phyloP scores from a whole-genome alignment of 805 yeast genomes.

The Candida awuae region DNA sequence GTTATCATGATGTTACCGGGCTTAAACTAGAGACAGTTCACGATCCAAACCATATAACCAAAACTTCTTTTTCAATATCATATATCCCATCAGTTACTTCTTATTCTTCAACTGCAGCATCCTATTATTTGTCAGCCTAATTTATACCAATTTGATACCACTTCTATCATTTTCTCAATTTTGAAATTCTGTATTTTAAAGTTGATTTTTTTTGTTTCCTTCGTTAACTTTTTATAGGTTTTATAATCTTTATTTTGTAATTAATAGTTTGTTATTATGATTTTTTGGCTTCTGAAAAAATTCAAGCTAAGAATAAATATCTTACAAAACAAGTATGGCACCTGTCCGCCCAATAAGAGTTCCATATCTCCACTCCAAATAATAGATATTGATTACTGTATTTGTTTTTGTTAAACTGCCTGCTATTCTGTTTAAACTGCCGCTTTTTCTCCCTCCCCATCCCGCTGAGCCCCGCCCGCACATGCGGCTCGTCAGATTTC shows the following conservation, averaged over 20 bases:
- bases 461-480: neutral
- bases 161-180: neutral
- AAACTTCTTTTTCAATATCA: constrained; percentile 9
- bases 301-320: too few species aligned
- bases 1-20: constrained; percentile 11
- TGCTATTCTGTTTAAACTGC: too few species aligned
- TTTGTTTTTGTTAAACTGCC: too few species aligned
- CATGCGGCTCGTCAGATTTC: neutral
- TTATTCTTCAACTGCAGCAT: neutral
- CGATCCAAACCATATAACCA: constrained; percentile 8
- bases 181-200: neutral
- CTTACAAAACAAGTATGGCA: too few species aligned
- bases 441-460: too few species aligned
- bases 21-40: constrained; percentile 11
- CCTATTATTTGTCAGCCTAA: neutral
- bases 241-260: neutral
- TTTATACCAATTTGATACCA: too few species aligned
- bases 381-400: too few species aligned
- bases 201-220: neutral
- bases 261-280: too few species aligned
- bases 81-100: constrained; percentile 7
- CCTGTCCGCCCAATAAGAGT: too few species aligned
- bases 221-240: neutral
- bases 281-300: too few species aligned
- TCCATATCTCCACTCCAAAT: too few species aligned